Conservation (phyloP, 2,329 filamentous ascomycete species). For the Colletotrichum trifolii region DNA sequence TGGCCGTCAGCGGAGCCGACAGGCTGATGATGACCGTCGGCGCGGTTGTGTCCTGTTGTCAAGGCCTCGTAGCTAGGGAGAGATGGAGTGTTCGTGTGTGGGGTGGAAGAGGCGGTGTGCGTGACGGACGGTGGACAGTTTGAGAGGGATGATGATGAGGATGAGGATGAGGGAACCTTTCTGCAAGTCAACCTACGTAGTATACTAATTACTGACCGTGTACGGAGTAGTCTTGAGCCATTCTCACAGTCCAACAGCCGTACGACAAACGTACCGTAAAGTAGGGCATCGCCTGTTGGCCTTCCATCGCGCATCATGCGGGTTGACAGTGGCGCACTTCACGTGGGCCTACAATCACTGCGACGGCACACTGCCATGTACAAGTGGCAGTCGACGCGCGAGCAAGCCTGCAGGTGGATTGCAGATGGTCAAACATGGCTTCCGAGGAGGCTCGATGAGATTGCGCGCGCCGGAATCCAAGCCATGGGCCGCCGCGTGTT, state of each 20-base stretch:
- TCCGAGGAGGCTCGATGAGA: too few species aligned
- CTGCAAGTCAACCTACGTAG: too few species aligned
- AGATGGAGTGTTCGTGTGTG: conserved; percentile 19
- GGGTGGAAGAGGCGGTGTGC: conserved; percentile 34
- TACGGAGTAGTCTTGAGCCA: background rate
- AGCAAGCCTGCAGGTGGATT: conserved; percentile 25
- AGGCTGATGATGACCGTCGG: conserved; percentile 13
- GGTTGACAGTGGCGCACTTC: conserved; percentile 18
- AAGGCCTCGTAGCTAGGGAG: background rate
- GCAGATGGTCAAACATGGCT: conserved; percentile 8
- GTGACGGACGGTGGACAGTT: conserved; percentile 2
- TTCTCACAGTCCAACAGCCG: conserved; percentile 1
- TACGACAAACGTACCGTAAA: too few species aligned
- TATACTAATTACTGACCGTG: background rate
- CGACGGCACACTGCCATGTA: too few species aligned
- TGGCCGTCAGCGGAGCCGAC: conserved; percentile 14
- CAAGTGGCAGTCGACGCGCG: background rate
- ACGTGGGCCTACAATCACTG: background rate
- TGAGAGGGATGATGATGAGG: background rate
- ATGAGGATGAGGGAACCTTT: background rate
- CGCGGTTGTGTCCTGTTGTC: conserved; percentile 1
- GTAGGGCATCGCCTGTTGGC: too few species aligned
- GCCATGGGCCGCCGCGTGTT: too few species aligned
- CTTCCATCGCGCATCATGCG: conserved; percentile 12
- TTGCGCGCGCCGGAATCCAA: too few species aligned